Base-by-base conservation (phyloP, 352 stramenopile species). In the Pythium monospermum region DNA sequence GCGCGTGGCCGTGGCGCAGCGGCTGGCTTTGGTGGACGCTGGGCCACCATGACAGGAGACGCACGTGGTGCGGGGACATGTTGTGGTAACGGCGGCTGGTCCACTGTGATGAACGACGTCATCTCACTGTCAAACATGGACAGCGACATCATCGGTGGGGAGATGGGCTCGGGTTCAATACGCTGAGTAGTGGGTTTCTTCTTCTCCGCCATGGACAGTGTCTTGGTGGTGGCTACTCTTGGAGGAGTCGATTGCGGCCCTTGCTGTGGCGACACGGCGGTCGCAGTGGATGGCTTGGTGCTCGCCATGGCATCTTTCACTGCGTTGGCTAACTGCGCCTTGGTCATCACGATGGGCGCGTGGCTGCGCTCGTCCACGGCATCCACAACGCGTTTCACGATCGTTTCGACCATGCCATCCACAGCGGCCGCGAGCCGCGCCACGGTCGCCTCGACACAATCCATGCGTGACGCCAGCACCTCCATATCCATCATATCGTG, bases 271-370 rank as follows among this genome's bases (percentile, higher is more conserved):
- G n/a, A 15, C 25, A 26, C 18, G 7, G 37, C 23, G 5, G 19
- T 32, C 21, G 40, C 38, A n/a, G 30, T 47, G 27, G 42, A 11
- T 3, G 23, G 23, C 15, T 8, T 45, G 35, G 12, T 15, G 22
- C 38, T 28, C 4, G 5, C 19, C 23, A 21, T 5, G 23, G 13
- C 40, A 8, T 47, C 19, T 1, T 49, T 30, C 16, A 55, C 31
- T 7, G 43, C 48, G 4, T 21, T 35, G 13, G 27, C 21, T 33
- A 57, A 42, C 25, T 64, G 46, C 39, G 7, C 18, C 13, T 22
- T 37, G 15, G 54, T 57, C 11, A 62, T 13, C 31, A 62, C 54
- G 15, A 62, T 16, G 18, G 54, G 46, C 22, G 31, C 27, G 39
- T 13, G 26, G 25, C 22, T 18, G 5, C n/a, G 18, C 19, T 47